phyloP scores from a whole-genome alignment of 371 early-diverging fungal genomes.

The Syncephalastrum racemosum region DNA sequence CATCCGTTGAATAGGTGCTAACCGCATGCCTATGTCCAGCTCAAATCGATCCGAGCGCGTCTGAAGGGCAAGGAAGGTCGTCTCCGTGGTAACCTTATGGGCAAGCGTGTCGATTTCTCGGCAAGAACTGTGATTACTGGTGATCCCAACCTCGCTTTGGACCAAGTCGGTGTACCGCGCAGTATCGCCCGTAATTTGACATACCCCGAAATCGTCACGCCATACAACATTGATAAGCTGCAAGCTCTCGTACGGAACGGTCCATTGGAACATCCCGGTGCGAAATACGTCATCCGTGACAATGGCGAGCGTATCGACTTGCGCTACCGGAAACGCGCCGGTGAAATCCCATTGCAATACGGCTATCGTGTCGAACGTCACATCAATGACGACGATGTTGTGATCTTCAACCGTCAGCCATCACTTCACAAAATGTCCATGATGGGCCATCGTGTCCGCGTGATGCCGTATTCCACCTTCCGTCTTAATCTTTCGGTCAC shows the following conservation, averaged over 20 bases:
- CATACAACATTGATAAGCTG: constrained; percentile 95
- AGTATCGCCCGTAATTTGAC: constrained; percentile 98
- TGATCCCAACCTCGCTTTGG: constrained; percentile 97
- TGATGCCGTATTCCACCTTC: constrained; percentile 99
- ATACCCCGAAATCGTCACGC: constrained; percentile 98
- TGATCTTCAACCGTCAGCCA: constrained; percentile 99
- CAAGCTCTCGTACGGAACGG: constrained; percentile 95
- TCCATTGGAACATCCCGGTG: constrained; percentile 98
- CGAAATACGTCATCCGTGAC: constrained; percentile 97
- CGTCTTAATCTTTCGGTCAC: constrained; percentile 98
- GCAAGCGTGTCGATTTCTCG: constrained; percentile 99
- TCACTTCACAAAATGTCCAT: constrained; percentile 99
- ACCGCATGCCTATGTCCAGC: constrained; percentile 27
- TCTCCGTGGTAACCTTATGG: constrained; percentile 99
- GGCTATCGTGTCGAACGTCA: constrained; percentile 99
- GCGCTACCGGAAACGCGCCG: constrained; percentile 85
- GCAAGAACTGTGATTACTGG: constrained; percentile 99
- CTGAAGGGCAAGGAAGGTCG: constrained; percentile 99
- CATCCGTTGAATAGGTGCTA: not conserved
- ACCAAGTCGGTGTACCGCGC: constrained; percentile 99
- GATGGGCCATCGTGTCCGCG: constrained; percentile 99
- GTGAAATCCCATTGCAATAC: constrained; percentile 88
- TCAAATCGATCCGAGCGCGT: constrained; percentile 97
- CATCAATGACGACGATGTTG: constrained; percentile 94
- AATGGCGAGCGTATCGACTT: constrained; percentile 98